These are phyloP conservation scores for Lasiodiplodia sp. DNA, from an alignment of 2,329 filamentous ascomycete species.

Conservation along the genomic window DNA sequence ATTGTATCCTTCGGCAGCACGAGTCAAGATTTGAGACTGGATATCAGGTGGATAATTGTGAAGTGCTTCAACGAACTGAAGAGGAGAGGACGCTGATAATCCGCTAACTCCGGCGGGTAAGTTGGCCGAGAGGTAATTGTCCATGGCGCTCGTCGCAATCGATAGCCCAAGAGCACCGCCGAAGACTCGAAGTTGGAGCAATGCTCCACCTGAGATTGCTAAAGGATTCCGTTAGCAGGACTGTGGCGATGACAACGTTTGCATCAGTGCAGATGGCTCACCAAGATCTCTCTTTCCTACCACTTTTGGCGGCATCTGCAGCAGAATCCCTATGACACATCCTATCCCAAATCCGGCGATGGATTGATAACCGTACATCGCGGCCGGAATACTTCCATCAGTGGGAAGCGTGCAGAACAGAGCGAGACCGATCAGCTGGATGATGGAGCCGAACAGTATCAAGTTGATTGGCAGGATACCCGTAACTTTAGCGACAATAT, in stretches of 20 bases:
- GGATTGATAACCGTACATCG: conserved; percentile 24
- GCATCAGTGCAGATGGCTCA: neutral
- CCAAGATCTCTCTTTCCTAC: conserved; percentile 25
- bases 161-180: neutral
- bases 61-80: conserved; percentile 1
- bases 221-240: neutral
- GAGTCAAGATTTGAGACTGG: neutral
- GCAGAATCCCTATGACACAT: conserved; percentile 8
- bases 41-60: neutral
- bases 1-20: neutral
- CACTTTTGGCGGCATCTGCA: conserved; percentile 25
- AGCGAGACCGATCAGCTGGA: conserved; percentile 20
- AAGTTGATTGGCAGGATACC: conserved; percentile 9
- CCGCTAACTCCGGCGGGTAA: neutral
- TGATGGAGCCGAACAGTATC: conserved; percentile 4
- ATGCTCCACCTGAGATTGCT: neutral
- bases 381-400: neutral
- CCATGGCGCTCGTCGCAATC: neutral
- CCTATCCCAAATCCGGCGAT: conserved; percentile 28
- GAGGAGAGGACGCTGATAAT: neutral
- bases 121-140: neutral
- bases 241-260: neutral
- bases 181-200: neutral
- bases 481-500: conserved; percentile 13
- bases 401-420: conserved; percentile 2